Evolutionary conservation across 306 rosid species (phyloP).

Genomic region (Herpetospermum pedunculosum): DNA sequence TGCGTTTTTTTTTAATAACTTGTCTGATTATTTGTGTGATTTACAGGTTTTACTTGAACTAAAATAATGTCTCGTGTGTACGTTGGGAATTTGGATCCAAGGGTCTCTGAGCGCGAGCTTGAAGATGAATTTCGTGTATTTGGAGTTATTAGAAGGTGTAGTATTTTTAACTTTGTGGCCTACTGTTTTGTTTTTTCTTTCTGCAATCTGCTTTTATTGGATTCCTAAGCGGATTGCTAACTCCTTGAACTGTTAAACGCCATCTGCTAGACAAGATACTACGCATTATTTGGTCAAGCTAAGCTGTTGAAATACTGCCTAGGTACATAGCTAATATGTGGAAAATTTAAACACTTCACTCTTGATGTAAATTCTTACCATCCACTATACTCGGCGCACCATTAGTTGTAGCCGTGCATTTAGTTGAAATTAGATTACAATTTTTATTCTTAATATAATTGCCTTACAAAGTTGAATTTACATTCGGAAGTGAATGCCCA

Average conservation of each 20-base stretch:
- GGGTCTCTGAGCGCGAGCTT: constrained; percentile 88
- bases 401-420: background rate
- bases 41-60: constrained; percentile 26
- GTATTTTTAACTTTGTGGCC: background rate
- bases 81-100: constrained; percentile 81
- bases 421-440: background rate
- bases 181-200: background rate
- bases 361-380: background rate
- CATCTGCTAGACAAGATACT: background rate
- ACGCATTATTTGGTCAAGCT: too few relatives aligned
- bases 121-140: constrained; percentile 91
- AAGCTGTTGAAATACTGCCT: background rate
- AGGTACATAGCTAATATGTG: background rate
- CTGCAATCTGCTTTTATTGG: background rate
- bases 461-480: background rate
- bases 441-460: background rate
- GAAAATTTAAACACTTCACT: background rate
- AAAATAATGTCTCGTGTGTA: constrained; percentile 82
- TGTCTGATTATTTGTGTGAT: background rate
- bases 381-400: too few relatives aligned
- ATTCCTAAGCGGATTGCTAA: background rate
- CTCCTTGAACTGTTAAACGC: background rate
- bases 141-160: constrained; percentile 88
- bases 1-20: background rate
- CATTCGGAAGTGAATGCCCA: background rate